A percentile compares a stretch with the other conserved stretches of the same genome.
Conservation (phyloP, 208 protist species). For the Balamuthia mandrillaris region DNA sequence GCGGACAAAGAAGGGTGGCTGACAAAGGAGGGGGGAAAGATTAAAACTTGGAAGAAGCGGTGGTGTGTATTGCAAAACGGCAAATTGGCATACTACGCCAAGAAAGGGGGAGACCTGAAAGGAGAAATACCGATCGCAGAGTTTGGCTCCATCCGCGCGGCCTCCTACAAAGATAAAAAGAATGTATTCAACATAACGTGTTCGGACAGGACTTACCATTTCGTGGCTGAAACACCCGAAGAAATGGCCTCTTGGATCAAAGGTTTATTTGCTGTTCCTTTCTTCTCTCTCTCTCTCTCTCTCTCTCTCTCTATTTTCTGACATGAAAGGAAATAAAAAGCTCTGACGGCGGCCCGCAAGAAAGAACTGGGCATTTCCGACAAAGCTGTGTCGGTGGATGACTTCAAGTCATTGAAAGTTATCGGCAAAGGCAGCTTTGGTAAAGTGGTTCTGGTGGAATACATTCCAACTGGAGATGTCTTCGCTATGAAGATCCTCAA, state of each 20-base stretch:
- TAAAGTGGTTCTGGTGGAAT: constrained; percentile 58
- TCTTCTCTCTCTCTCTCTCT: too few species aligned
- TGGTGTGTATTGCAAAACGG: neutral
- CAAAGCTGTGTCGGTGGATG: too few species aligned
- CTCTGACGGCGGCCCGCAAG: too few species aligned
- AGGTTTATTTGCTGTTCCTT: neutral
- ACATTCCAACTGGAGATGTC: constrained; percentile 9
- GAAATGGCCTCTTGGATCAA: neutral
- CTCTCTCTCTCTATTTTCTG: too few species aligned
- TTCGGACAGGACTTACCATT: neutral
- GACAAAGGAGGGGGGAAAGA: neutral
- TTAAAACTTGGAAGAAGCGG: constrained; percentile 14
- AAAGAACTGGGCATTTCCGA: too few species aligned
- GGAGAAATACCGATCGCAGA: neutral
- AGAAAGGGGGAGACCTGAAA: neutral
- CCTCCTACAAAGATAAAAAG: neutral
- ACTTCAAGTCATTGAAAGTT: constrained; percentile 71
- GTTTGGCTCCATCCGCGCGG: neutral
- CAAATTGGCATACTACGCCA: neutral
- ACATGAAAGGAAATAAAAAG: too few species aligned
- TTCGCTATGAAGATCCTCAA: constrained; percentile 49
- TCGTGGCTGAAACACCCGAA: neutral
- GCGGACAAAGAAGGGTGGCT: neutral
- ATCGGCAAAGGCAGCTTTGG: constrained; percentile 72
- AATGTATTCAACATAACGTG: neutral